Evolutionary conservation across 2,329 filamentous ascomycete species (phyloP).

Genomic region (Chrysosporium queenslandicum): DNA sequence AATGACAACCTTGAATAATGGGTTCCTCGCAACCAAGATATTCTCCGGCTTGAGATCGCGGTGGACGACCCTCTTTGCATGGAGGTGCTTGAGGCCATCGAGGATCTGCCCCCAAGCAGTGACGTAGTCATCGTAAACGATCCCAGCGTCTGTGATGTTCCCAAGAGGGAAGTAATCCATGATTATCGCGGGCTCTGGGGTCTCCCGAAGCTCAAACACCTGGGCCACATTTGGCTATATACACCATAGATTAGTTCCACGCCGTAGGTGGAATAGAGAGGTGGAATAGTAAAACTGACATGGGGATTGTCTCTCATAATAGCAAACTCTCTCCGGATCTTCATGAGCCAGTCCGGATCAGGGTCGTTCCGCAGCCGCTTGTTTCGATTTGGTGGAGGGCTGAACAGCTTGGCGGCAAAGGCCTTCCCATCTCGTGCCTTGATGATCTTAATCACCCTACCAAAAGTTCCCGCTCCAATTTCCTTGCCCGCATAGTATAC

Average conservation of each 20-base stretch:
- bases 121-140: background rate
- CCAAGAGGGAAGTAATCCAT: background rate
- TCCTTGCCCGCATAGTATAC: background rate
- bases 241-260: background rate
- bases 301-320: background rate
- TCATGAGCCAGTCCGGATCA: background rate
- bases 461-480: background rate
- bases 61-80: background rate
- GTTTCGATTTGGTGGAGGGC: background rate
- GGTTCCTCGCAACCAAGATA: constrained; percentile 17
- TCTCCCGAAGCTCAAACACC: background rate
- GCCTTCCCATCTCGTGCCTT: background rate
- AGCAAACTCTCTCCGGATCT: background rate
- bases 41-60: constrained; percentile 19
- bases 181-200: background rate
- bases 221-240: background rate
- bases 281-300: background rate
- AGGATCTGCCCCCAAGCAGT: background rate
- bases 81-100: background rate
- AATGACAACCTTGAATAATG: background rate
- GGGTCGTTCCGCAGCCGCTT: background rate
- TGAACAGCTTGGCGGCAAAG: background rate
- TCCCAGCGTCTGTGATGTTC: background rate
- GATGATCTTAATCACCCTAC: background rate
- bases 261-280: background rate